Evolutionary conservation across 208 protist species (phyloP).

Genomic region (Leishmania major): DNA sequence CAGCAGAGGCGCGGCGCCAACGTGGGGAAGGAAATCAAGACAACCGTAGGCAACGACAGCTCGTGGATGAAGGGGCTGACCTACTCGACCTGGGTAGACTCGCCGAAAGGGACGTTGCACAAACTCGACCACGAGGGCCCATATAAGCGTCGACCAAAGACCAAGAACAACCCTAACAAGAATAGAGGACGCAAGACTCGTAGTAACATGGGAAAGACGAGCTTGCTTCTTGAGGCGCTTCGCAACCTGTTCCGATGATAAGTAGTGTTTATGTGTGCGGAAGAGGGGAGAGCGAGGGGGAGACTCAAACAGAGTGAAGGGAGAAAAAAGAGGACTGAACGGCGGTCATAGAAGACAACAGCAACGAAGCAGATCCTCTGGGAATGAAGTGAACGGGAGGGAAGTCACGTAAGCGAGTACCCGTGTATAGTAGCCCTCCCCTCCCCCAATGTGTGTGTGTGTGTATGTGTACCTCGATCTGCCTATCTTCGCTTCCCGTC

Average conservation of each 20-base stretch:
- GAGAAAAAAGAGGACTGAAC: background rate
- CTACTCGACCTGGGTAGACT: slow-evolving; percentile 46
- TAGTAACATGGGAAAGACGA: slow-evolving; percentile 13
- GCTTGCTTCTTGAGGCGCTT: slow-evolving; percentile 22
- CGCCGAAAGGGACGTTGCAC: slow-evolving; percentile 27
- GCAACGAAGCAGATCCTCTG: background rate
- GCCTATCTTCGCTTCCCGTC: too few species aligned
- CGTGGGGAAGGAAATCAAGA: slow-evolving; percentile 31
- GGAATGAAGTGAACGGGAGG: background rate
- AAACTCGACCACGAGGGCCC: slow-evolving; percentile 12
- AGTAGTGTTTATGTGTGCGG: background rate
- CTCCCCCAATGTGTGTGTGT: background rate
- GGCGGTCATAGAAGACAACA: background rate
- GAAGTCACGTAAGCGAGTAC: background rate
- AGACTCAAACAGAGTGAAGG: background rate
- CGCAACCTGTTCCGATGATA: slow-evolving; percentile 29
- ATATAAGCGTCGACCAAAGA: slow-evolving; percentile 38
- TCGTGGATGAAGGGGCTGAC: slow-evolving; percentile 42
- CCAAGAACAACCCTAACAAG: background rate
- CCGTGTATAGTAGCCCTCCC: background rate
- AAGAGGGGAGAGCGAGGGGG: background rate
- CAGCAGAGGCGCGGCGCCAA: background rate
- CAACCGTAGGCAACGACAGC: slow-evolving; percentile 45
- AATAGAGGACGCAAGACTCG: background rate
- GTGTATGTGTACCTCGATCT: background rate